Evolutionary conservation across 2,329 filamentous ascomycete species (phyloP).

Genomic region (Penicillium frequentans): DNA sequence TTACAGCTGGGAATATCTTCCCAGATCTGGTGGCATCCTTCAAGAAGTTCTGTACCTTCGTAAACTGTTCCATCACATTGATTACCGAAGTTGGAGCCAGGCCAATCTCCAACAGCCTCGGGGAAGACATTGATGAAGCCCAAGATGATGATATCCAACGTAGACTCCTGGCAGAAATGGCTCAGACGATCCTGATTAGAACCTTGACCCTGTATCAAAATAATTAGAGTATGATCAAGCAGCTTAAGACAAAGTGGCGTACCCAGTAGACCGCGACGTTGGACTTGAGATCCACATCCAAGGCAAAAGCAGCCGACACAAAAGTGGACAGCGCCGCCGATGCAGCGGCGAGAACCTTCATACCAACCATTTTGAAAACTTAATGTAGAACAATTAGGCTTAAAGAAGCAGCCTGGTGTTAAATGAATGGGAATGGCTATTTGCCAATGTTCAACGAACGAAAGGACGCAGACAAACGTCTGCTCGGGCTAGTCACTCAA

Average conservation of each 20-base stretch:
- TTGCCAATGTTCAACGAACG: constrained; percentile 40
- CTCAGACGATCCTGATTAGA: constrained; percentile 48
- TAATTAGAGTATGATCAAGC: neutral
- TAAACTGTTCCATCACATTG: constrained; percentile 49
- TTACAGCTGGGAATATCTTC: constrained; percentile 45
- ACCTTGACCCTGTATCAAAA: constrained; percentile 51
- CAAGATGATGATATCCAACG: constrained; percentile 57
- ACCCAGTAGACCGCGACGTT: constrained; percentile 58
- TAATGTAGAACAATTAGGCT: constrained; percentile 29
- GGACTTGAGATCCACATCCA: constrained; percentile 43
- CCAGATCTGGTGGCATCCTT: constrained; percentile 44
- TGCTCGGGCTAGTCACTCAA: constrained; percentile 24
- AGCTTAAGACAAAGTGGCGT: constrained; percentile 9
- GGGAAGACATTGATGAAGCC: constrained; percentile 59
- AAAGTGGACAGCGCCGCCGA: constrained; percentile 33
- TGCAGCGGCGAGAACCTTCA: constrained; percentile 34
- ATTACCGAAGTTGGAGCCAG: constrained; percentile 58
- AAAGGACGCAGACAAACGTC: constrained; percentile 57
- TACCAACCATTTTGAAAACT: constrained; percentile 37
- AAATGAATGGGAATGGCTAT: constrained; percentile 32
- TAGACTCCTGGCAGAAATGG: constrained; percentile 53
- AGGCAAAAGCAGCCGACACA: constrained; percentile 37
- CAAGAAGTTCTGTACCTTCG: constrained; percentile 42
- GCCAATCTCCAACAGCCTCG: constrained; percentile 45
- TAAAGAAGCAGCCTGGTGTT: constrained; percentile 35